These are phyloP conservation scores for Fraxinus sp. DNA, from an alignment of 305 asterid species.

Conservation along the genomic window DNA sequence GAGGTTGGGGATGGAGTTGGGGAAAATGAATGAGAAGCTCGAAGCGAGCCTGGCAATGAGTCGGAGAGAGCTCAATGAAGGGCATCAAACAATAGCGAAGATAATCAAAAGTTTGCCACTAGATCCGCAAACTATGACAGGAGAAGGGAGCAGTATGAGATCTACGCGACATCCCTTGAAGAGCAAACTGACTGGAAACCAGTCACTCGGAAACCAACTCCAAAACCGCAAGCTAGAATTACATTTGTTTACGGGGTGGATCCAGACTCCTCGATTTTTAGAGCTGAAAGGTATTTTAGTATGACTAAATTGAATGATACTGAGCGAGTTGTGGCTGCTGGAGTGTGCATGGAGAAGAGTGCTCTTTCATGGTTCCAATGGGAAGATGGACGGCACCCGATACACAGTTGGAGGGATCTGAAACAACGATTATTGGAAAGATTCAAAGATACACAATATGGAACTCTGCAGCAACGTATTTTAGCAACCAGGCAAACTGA, in stretches of 20 bases:
- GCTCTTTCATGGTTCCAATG: neutral
- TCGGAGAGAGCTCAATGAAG: neutral
- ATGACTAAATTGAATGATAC: neutral
- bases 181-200: neutral
- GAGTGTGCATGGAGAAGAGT: neutral
- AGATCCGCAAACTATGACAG: neutral
- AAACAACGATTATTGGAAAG: neutral
- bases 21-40: neutral
- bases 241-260: neutral
- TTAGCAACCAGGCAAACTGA: neutral
- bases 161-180: neutral
- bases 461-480: neutral
- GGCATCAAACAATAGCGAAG: neutral
- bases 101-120: neutral
- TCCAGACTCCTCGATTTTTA: neutral
- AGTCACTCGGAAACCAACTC: neutral
- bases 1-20: neutral
- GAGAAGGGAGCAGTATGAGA: neutral
- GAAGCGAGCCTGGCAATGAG: neutral
- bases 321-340: neutral
- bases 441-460: neutral
- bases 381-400: neutral
- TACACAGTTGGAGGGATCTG: neutral
- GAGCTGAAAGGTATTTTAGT: neutral
- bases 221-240: neutral